These are phyloP conservation scores for Candida quercuum DNA, from an alignment of 805 yeast genomes.

Conservation along the genomic window DNA sequence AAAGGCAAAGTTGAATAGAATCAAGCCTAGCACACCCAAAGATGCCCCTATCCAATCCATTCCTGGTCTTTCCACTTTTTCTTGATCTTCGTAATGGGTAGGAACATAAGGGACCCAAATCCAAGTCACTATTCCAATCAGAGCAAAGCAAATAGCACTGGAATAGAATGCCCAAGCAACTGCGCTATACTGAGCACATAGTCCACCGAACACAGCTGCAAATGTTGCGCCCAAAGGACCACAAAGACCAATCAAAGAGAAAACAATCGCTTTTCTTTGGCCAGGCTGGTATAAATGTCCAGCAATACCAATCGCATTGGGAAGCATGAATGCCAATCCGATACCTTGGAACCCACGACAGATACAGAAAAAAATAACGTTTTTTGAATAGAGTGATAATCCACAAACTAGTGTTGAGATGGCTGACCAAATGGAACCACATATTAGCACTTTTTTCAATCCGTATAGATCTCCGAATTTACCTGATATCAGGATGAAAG, in stretches of 20 bases:
- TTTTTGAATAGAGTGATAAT: constrained; percentile 43
- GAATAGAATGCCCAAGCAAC: constrained; percentile 51
- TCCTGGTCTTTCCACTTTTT: constrained; percentile 7
- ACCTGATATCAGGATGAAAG: constrained; percentile 65
- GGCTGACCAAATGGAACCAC: constrained; percentile 51
- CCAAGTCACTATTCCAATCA: constrained; percentile 25
- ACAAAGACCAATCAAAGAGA: constrained; percentile 50
- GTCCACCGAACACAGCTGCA: constrained; percentile 47
- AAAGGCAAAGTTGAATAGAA: constrained; percentile 63
- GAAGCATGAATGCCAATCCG: constrained; percentile 52
- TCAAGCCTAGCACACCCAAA: constrained; percentile 53
- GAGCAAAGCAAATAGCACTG: constrained; percentile 29
- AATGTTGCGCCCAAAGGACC: constrained; percentile 58
- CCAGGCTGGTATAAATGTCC: constrained; percentile 44
- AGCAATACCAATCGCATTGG: constrained; percentile 53
- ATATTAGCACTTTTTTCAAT: constrained; percentile 43
- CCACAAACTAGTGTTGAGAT: constrained; percentile 62
- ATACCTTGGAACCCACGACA: constrained; percentile 58
- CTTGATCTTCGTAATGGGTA: constrained; percentile 11
- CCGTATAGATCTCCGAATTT: constrained; percentile 72
- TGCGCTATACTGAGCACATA: constrained; percentile 35
- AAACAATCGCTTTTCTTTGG: constrained; percentile 43
- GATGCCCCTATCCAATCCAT: constrained; percentile 54
- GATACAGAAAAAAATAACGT: constrained; percentile 43
- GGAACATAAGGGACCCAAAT: constrained; percentile 29